Evolutionary conservation across 148 eudicot species (phyloP).

Genomic region (Bassia scoparia): DNA sequence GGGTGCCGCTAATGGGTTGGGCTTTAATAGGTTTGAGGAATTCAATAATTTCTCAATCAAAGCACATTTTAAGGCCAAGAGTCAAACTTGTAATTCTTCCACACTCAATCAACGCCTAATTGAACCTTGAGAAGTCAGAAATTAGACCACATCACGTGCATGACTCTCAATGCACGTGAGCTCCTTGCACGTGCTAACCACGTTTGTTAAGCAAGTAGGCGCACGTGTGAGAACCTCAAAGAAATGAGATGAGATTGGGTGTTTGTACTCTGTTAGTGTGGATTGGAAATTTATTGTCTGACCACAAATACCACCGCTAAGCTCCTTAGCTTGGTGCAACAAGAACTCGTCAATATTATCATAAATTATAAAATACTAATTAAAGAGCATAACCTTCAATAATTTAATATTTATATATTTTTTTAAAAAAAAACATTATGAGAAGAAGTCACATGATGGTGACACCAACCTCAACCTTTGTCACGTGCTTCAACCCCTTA

Average conservation of each 20-base stretch:
- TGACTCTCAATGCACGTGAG: constrained; percentile 16
- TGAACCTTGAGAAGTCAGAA: constrained; percentile 20
- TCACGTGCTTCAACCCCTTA: constrained; percentile 89
- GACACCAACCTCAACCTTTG: constrained; percentile 65
- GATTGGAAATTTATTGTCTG: neutral
- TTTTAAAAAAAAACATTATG: too few species aligned
- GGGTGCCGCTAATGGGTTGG: constrained; percentile 1
- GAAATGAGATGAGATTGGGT: constrained; percentile 10
- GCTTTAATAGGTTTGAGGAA: neutral
- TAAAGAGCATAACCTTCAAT: too few species aligned
- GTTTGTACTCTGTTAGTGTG: too few species aligned
- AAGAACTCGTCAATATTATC: neutral
- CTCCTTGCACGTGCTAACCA: constrained; percentile 26
- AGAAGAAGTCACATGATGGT: constrained; percentile 77
- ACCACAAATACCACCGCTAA: constrained; percentile 18
- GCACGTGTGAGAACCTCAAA: constrained; percentile 34
- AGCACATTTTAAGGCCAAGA: neutral
- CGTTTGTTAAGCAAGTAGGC: constrained; percentile 22
- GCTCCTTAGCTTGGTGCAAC: constrained; percentile 7
- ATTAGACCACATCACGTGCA: constrained; percentile 27
- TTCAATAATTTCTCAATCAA: constrained; percentile 1
- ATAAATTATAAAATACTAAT: too few species aligned
- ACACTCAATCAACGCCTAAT: constrained; percentile 7
- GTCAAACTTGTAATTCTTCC: neutral
- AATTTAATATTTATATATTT: too few species aligned